Conservation (phyloP, 2,329 filamentous ascomycete genomes). For the Hyphodiscus sp. region DNA sequence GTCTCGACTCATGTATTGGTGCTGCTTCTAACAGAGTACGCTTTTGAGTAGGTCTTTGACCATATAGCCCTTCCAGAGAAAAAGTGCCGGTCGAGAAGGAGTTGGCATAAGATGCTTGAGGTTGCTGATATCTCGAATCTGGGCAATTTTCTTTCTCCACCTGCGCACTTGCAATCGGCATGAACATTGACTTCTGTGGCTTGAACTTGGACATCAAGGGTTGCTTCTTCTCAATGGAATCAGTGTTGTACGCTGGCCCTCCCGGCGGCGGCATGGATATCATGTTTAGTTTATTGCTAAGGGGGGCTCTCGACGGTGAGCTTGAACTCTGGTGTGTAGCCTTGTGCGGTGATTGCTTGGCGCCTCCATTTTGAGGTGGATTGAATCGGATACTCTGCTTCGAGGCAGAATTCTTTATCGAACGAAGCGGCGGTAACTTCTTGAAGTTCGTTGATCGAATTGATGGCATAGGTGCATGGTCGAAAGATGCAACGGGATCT, state of each 20-base stretch:
- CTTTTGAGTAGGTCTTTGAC: constrained; percentile 46
- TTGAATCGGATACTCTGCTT: constrained; percentile 62
- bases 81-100: constrained; percentile 34
- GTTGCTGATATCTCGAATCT: constrained; percentile 41
- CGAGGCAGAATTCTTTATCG: constrained; percentile 32
- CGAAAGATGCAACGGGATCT: constrained; percentile 42
- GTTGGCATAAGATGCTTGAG: constrained; percentile 33
- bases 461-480: constrained; percentile 29
- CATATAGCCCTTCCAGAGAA: constrained; percentile 45
- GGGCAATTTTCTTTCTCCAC: constrained; percentile 52
- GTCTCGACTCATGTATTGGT: constrained; percentile 61
- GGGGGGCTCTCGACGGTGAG: constrained; percentile 55
- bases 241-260: constrained; percentile 48
- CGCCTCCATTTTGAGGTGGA: constrained; percentile 44
- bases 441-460: constrained; percentile 17
- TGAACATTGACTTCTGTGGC: constrained; percentile 46
- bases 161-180: constrained; percentile 33
- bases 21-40: constrained; percentile 67
- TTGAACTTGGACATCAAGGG: constrained; percentile 54
- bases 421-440: constrained; percentile 34
- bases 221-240: constrained; percentile 63
- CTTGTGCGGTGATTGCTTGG: constrained; percentile 66
- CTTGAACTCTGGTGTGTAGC: constrained; percentile 45
- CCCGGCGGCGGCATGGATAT: constrained; percentile 61
- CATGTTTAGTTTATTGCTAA: constrained; percentile 58